Evolutionary conservation across 148 eudicot species (phyloP).

Genomic region (Dianthus caryophyllus): DNA sequence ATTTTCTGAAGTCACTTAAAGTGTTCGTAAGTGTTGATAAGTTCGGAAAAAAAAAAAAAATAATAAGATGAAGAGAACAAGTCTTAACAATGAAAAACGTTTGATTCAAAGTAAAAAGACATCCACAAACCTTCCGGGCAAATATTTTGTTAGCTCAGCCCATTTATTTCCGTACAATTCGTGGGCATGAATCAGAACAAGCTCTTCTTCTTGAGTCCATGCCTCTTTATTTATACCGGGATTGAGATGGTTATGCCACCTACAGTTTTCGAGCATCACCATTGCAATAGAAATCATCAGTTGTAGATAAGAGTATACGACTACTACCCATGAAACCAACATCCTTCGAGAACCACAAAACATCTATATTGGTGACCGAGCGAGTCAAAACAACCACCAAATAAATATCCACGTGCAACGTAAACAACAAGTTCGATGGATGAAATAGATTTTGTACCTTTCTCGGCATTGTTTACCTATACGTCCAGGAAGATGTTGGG

Average conservation of each 20-base stretch:
- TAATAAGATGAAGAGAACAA: too few species aligned
- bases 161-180: conserved; percentile 89
- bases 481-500: conserved; percentile 89
- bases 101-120: neutral
- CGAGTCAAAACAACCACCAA: neutral
- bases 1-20: too few species aligned
- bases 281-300: conserved; percentile 17
- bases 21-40: too few species aligned
- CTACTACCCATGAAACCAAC: neutral
- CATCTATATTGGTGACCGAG: neutral
- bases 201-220: conserved; percentile 95
- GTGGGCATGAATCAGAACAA: conserved; percentile 78
- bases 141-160: conserved; percentile 89
- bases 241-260: conserved; percentile 99
- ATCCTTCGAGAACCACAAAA: neutral
- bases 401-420: neutral
- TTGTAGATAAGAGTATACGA: neutral
- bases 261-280: conserved; percentile 23
- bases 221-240: conserved; percentile 93
- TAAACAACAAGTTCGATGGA: neutral
- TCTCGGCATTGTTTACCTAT: conserved; percentile 97
- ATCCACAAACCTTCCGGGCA: conserved; percentile 74
- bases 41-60: too few species aligned
- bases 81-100: neutral
- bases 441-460: conserved; percentile 39